Percentiles rank a stretch among this genome's conserved stretches.
Conservation (phyloP, 495 filamentous ascomycete genomes). For the Astrothelium macrocarpum region DNA sequence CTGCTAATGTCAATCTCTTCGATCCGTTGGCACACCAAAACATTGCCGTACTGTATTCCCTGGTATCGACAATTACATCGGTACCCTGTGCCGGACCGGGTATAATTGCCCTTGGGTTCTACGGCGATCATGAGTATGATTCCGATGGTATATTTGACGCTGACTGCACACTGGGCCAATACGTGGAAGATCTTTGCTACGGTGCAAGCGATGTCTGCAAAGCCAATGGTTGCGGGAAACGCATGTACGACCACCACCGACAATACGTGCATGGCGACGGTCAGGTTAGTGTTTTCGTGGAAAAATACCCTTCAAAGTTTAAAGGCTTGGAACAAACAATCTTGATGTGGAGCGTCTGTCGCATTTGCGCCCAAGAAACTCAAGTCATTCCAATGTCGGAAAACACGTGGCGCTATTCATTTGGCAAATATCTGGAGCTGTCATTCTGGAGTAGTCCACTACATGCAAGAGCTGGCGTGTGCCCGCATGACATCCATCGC, state of each 20-base stretch:
- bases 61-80: conserved; percentile 82
- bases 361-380: conserved; percentile 80
- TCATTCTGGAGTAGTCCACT: conserved; percentile 89
- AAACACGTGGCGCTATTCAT: conserved; percentile 96
- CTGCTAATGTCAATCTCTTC: conserved; percentile 75
- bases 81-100: conserved; percentile 88
- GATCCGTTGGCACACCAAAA: conserved; percentile 92
- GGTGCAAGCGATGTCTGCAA: conserved; percentile 65
- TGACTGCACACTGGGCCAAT: conserved; percentile 90
- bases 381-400: conserved; percentile 88
- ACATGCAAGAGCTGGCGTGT: conserved; percentile 69
- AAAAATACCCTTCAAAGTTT: conserved; percentile 61
- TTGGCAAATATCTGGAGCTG: conserved; percentile 93
- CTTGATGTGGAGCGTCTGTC: conserved; percentile 96
- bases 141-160: conserved; percentile 56
- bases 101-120: conserved; percentile 76
- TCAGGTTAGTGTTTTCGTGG: conserved; percentile 79
- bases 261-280: conserved; percentile 97
- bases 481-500: conserved; percentile 84
- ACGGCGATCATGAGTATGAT: conserved; percentile 69
- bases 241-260: conserved; percentile 86
- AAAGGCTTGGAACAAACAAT: conserved; percentile 67
- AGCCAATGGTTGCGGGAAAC: conserved; percentile 75
- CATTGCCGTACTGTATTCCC: conserved; percentile 87
- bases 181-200: conserved; percentile 82